Evolutionary conservation across 2,329 filamentous ascomycete genomes (phyloP).

Genomic region (Didymella lethalis): DNA sequence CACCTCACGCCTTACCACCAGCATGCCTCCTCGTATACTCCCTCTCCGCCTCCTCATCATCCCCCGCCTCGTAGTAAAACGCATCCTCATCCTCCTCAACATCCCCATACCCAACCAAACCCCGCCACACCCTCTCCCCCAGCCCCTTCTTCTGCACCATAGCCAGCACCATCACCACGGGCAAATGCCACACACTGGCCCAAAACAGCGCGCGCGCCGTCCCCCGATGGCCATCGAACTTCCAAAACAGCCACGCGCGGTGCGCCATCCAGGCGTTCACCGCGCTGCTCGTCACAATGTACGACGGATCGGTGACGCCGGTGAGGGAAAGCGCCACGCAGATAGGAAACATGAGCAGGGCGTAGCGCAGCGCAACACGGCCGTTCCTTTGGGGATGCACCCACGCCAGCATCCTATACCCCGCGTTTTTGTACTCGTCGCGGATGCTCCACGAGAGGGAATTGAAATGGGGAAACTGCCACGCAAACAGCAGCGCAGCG

Average conservation of each 20-base stretch:
- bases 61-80: constrained; percentile 45
- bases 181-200: constrained; percentile 97
- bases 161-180: constrained; percentile 85
- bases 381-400: constrained; percentile 85
- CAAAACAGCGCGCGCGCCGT: constrained; percentile 88
- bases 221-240: constrained; percentile 76
- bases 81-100: constrained; percentile 45
- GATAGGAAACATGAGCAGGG: constrained; percentile 83
- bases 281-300: constrained; percentile 79
- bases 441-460: constrained; percentile 87
- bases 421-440: constrained; percentile 81
- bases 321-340: constrained; percentile 80
- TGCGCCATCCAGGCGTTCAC: constrained; percentile 86
- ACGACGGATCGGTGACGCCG: constrained; percentile 85
- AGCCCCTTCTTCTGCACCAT: constrained; percentile 89
- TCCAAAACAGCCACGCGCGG: constrained; percentile 84
- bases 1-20: no score
- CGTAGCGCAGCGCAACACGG: constrained; percentile 88
- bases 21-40: not conserved
- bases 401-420: constrained; percentile 80
- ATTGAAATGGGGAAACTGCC: constrained; percentile 99
- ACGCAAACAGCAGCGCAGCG: constrained; percentile 84
- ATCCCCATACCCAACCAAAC: constrained; percentile 43
- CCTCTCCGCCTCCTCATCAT: constrained; percentile 36
- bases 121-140: constrained; percentile 44